Percentiles rank a stretch among this genome's conserved stretches.
phyloP scores from a whole-genome alignment of 1,139 yeast genomes.

The Debaryomyces fabryi region DNA sequence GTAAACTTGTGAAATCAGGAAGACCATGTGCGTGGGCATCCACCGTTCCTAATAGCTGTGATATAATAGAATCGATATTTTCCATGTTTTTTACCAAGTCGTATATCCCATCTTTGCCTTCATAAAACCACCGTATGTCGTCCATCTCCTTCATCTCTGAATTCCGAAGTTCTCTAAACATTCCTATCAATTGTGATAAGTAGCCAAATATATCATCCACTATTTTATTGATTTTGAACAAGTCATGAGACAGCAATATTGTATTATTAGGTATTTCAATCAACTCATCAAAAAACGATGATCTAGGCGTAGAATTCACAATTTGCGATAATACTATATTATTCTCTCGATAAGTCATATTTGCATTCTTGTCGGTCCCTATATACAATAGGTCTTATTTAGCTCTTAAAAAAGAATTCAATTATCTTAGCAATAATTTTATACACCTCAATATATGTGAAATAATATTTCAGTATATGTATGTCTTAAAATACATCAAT shows the following conservation, averaged over 20 bases:
- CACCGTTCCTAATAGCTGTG: conserved; percentile 35
- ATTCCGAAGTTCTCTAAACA: conserved; percentile 18
- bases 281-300: conserved; percentile 38
- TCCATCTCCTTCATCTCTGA: conserved; percentile 11
- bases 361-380: conserved; percentile 8
- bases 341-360: conserved; percentile 8
- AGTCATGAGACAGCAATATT: conserved; percentile 32
- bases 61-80: conserved; percentile 50
- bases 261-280: conserved; percentile 24
- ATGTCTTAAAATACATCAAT: background rate
- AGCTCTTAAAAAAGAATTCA: too few relatives aligned
- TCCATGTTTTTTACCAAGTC: conserved; percentile 42
- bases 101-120: conserved; percentile 47
- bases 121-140: conserved; percentile 48
- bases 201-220: conserved; percentile 36
- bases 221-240: conserved; percentile 33
- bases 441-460: background rate
- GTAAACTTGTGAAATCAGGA: conserved; percentile 13
- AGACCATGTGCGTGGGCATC: conserved; percentile 19
- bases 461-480: background rate
- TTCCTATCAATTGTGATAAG: conserved; percentile 22
- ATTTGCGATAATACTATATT: conserved; percentile 18
- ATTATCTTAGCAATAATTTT: background rate
- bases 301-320: conserved; percentile 25
- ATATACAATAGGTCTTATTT: background rate